Percentiles rank a stretch among this genome's conserved stretches.
Conservation (phyloP, 257 asterid genomes). For the Forsythia suspensa region DNA sequence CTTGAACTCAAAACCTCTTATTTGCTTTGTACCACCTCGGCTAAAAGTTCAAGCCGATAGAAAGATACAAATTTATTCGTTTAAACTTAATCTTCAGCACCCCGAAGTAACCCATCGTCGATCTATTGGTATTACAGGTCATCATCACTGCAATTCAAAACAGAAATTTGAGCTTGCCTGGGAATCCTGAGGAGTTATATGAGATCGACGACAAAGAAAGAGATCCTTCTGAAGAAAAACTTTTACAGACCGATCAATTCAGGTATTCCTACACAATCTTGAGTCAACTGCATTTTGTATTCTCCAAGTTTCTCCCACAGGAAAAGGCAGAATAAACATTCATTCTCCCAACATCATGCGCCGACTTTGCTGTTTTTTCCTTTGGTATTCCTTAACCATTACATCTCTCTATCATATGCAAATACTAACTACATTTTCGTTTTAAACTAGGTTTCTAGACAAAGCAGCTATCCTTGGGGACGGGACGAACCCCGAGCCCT, state of each 20-base stretch:
- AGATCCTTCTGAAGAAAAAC: slow-evolving; percentile 26
- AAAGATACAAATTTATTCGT: neutral
- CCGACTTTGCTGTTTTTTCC: neutral
- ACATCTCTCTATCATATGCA: neutral
- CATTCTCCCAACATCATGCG: neutral
- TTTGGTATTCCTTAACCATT: neutral
- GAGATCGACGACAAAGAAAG: slow-evolving; percentile 21
- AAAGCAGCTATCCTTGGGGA: slow-evolving; percentile 34
- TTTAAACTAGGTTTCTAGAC: slow-evolving; percentile 37
- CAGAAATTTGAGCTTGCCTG: slow-evolving; percentile 31
- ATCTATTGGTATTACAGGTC: slow-evolving; percentile 29
- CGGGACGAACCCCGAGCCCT: neutral
- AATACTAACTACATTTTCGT: neutral
- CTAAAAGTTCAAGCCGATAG: neutral
- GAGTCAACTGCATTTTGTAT: neutral
- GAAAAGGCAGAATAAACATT: too few species aligned
- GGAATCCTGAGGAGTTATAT: slow-evolving; percentile 13
- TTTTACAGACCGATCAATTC: slow-evolving; percentile 34
- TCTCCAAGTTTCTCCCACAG: too few species aligned
- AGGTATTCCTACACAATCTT: slow-evolving; percentile 16
- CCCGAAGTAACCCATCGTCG: neutral
- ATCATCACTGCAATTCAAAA: slow-evolving; percentile 35
- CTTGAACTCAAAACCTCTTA: neutral
- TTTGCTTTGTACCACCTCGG: too few species aligned
- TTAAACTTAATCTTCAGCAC: neutral